A percentile compares a stretch with the other conserved stretches of the same genome.
Conservation (phyloP, 108 stramenopile species). For the Nitzschia palea region DNA sequence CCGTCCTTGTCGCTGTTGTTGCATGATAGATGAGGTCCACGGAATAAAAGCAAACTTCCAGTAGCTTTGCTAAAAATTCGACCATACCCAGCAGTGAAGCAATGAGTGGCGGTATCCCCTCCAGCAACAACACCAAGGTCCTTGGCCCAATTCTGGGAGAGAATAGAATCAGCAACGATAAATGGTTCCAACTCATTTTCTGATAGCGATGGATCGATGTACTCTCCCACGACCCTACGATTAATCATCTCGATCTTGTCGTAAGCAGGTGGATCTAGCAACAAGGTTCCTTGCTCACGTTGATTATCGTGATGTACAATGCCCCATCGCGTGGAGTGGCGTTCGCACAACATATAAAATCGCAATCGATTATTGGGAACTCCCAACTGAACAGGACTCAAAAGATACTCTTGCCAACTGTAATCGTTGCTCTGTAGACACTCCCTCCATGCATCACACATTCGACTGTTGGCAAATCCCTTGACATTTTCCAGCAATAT, state of each 20-base stretch:
- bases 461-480: conserved; percentile 34
- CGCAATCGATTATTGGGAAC: conserved; percentile 55
- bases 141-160: conserved; percentile 33
- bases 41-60: conserved; percentile 38
- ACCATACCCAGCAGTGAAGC: conserved; percentile 54
- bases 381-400: conserved; percentile 40
- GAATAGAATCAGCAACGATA: conserved; percentile 16
- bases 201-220: background rate
- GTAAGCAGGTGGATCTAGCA: background rate
- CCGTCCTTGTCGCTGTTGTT: background rate
- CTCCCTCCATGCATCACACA: conserved; percentile 25
- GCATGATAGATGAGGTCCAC: too few relatives aligned
- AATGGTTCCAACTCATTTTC: conserved; percentile 8
- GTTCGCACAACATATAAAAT: conserved; percentile 47
- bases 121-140: conserved; percentile 32
- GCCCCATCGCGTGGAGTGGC: conserved; percentile 8
- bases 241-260: background rate
- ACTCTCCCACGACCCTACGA: conserved; percentile 2
- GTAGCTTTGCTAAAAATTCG: conserved; percentile 38
- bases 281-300: background rate
- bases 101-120: conserved; percentile 37
- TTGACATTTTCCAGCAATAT: conserved; percentile 58
- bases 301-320: background rate
- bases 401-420: conserved; percentile 27
- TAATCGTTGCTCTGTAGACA: conserved; percentile 28